Evolutionary conservation across 495 filamentous ascomycete genomes (phyloP), one percentile per base, ranked within the genome.

Genomic region (Penicillium egyptiacum): DNA sequence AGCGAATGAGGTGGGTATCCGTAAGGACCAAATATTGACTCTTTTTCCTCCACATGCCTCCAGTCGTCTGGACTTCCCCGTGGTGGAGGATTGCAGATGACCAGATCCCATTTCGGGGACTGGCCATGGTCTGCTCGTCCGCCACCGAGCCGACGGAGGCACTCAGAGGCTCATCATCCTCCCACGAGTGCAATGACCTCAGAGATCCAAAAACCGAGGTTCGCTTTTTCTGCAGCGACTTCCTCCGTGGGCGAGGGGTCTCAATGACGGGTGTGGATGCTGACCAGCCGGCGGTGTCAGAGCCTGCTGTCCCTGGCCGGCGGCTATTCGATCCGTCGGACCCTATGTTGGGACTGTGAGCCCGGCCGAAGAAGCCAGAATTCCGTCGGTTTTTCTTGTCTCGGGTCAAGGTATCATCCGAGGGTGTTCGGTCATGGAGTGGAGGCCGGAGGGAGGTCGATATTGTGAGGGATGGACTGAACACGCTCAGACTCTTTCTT

Each of bases 1-100:
- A 91, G 44, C 90, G 86, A 56, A 96, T 68, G 39, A 98, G 69
- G 69, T 96, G 87, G 23, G 84, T 84, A 45, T 92, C 86, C 10
- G 92, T 97, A 35, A 97, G 79, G n/a, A 96, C 94, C 30, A 97
- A 75, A 61, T 91, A 97, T 58, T 95, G 91, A 64, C 84, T 89
- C 74, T 89, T 92, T 68, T 90, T 88, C 68, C 90, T 83, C 69
- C 96, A 85, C 72, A 96, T 81, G 42, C 88, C 84, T 26, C 86
- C 83, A 33, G 89, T 89, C 2, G 87, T 87, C 71, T 96, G 90
- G 23, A 95, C 81, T 59, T 91, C 85, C 3, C 90, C 90, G 70
- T 88, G 82, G 55, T 88, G 82, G 16, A 87, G 63, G 31, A 87
- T 81, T 23, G 76, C 71, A 35, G 75, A 67, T 9, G 66, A 76